Evolutionary conservation across 2,329 filamentous ascomycete species (phyloP), one percentile per base, ranked within the genome.

Genomic region (Clonostachys byssicola): DNA sequence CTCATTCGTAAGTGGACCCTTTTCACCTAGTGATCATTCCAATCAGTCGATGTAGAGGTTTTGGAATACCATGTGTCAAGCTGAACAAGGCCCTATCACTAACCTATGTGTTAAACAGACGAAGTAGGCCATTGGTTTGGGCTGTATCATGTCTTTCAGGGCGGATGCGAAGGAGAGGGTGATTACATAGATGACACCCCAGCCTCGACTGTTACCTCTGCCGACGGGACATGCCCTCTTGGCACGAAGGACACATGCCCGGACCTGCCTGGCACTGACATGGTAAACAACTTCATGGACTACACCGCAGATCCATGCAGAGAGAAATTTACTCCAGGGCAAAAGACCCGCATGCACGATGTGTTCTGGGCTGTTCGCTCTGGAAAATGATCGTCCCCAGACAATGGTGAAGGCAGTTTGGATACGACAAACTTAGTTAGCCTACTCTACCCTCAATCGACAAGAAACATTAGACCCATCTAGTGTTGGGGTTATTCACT

Each of bases 121-220:
- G 70, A 73, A 55, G 59, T 66, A 35, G 71, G 71, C 5, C 71
- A 73, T 56, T 74, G 70, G 70, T 58, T 73, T 45, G 67, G 69
- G 43, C 62, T 74, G 17, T 61, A 60, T 45, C 71, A 74, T 54
- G 69, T 68, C 38, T 73, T 73, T 53, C 51, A 67, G 34, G 66
- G 61, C 9, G 61, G 57, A 20, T 66, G 65, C 42, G 61, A 61
- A 44, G 52, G 46, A 0, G 39, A 50, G 12, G 67, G 67, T 36
- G 70, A 73, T 51, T 55, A 49, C 14, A 56, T 72, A 20, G 54
- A 55, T 14, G 69, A 72, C 50, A 72, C 69, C 13, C 66, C 69
- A 9, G 58, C 61, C n/a, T 57, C 56, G 41, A 46, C 39, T 2
- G 20, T 39, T 54, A 45, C 34, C n/a, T 43, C 56, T 14, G 54